Evolutionary conservation across 768 basidiomycete species (phyloP), one percentile per base, ranked within the genome.

Genomic region (Auricularia auricula-judae): DNA sequence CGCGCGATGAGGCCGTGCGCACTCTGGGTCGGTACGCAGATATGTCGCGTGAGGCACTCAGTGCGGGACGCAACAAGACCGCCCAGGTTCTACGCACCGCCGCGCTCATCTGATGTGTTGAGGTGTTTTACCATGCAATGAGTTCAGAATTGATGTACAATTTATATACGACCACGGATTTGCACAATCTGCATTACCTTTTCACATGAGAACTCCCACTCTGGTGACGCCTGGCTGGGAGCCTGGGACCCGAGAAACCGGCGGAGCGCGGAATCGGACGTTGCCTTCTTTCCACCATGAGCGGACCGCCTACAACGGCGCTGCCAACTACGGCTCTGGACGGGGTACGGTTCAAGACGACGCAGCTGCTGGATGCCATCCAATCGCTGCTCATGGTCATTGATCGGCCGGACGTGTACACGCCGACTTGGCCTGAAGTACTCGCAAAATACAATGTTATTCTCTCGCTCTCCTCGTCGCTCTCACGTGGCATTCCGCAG

Each of bases 371-470:
- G 11, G 34, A 29, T 14, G 56, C 29, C 23, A 59, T 59, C 10
- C 56, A 59, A 10, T 59, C 56, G 56, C 56, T 59, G 34, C 23
- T 59, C 29, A 23, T 23, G 23, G 56, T 59, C 56, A 14, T 59
- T 7, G 56, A 59, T 29, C 56, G 29, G 8, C 5, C 5, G 4
- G 29, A 59, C 29, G 4, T 18, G 7, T 35, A 33, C n/a, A 90
- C 91, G 85, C 85, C 87, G 2, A 75, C 88, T 7, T 93, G 91
- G 91, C 91, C 91, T 2, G 91, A 93, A 70, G 84, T 93, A 63
- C 80, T 93, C 63, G 85, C 87, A 14, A 92, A 91, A 77, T 93
- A 92, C 82, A 91, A 86, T 68, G 81, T 90, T 67, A 80, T 93
- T 34, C 81, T 93, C 64, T 89, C 89, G 0, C 91, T 93, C 70